These are phyloP conservation scores for Cyclotella sp. DNA, from an alignment of 108 stramenopile species.

Conservation along the genomic window DNA sequence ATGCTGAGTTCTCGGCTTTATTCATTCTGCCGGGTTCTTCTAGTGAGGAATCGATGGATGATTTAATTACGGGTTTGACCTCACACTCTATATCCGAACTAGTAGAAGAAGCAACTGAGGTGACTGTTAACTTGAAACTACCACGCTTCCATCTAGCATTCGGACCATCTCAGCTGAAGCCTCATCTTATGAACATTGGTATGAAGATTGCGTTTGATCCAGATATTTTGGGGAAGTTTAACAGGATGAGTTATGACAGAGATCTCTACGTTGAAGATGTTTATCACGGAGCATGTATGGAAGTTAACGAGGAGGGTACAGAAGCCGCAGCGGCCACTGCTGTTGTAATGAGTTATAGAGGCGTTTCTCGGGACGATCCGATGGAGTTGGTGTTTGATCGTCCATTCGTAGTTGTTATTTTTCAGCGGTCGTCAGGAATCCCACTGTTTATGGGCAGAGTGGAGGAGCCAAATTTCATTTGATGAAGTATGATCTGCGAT, in stretches of 20 bases:
- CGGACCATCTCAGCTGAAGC: conserved; percentile 18
- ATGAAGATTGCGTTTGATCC: conserved; percentile 28
- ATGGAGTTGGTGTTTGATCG: conserved; percentile 33
- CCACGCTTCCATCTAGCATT: conserved; percentile 36
- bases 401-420: conserved; percentile 40
- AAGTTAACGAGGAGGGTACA: conserved; percentile 49
- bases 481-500: background rate
- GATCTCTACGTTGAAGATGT: conserved; percentile 32
- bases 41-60: conserved; percentile 19
- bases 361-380: background rate
- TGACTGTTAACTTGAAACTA: conserved; percentile 21
- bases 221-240: conserved; percentile 6
- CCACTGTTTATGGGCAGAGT: conserved; percentile 43
- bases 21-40: conserved; percentile 34
- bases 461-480: conserved; percentile 32
- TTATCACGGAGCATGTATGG: conserved; percentile 34
- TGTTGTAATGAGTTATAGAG: conserved; percentile 10
- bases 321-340: conserved; percentile 45
- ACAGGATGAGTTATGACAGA: conserved; percentile 33
- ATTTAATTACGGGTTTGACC: conserved; percentile 11
- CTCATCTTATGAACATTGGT: conserved; percentile 23
- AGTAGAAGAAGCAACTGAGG: conserved; percentile 12
- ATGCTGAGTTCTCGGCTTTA: conserved; percentile 32
- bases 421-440: conserved; percentile 32
- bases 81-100: conserved; percentile 12